Evolutionary conservation across 768 basidiomycete genomes (phyloP), one percentile per base, ranked within the genome.

Genomic region (Panus rudis): DNA sequence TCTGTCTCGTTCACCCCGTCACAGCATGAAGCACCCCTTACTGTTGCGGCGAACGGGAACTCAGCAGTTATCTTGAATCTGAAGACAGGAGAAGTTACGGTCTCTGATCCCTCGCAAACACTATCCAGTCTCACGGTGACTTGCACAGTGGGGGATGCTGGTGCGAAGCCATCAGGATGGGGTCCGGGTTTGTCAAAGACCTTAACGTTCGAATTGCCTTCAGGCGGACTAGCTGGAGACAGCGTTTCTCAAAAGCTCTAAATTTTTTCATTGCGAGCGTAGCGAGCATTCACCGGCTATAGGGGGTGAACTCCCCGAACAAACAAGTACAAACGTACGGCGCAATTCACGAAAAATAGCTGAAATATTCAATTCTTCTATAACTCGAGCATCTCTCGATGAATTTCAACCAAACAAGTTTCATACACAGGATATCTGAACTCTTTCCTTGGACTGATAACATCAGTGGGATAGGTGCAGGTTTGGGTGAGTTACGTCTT

Each of bases 51-150:
- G 2, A 67, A 63, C 31, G 70, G 61, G 8, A 74, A 73, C 17
- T 54, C 67, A 4, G 68, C 65, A 2, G 42, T 80, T 12, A 66
- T 78, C 6, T 72, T 73, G 47, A 56, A 66, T 12, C 33, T 69
- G 17, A 50, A 61, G 10, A 61, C 65, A 2, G 66, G 72, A 26
- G 63, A 62, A 19, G 48, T 86, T 24, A 75, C 72, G 0, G 69
- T 83, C 11, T 73, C 82, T 1, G 83, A 86, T 56, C 84, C 83
- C 4, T 79, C 79, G 2, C 83, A 86, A 54, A 66, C 66, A 0
- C 51, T 76, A 20, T 41, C 49, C 6, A 49, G 55, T 2, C 55
- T 73, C 0, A 54, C 62, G 21, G 49, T 80, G 38, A 64, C 59
- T 2, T 48, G 79, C 40, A 51, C 42, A 11, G 44, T 64, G 10